Percentiles rank a stretch among this genome's conserved stretches.
Conservation (phyloP, 163 green algal species). For the Scenedesmus sp. region DNA sequence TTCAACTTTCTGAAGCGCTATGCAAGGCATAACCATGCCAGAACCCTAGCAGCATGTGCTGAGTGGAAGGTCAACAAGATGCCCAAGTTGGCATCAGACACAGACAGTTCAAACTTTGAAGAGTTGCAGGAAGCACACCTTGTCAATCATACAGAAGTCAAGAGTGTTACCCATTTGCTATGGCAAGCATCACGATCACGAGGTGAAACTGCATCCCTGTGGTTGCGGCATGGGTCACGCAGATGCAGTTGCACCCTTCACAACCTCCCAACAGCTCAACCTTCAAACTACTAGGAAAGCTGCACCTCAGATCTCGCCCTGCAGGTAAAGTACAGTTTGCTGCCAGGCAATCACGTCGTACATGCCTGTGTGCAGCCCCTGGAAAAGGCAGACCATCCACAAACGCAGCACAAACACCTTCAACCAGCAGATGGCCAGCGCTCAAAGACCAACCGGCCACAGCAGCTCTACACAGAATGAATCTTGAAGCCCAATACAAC, state of each 20-base stretch:
- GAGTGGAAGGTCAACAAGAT: too few species aligned
- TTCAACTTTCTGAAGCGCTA: too few species aligned
- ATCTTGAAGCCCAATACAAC: not conserved
- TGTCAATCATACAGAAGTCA: too few species aligned
- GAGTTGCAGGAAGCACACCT: too few species aligned
- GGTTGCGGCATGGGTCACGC: not conserved
- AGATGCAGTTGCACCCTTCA: not conserved
- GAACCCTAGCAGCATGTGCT: too few species aligned
- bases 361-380: conserved; percentile 3
- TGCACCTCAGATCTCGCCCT: not conserved
- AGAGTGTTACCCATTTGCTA: not conserved
- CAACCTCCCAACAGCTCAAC: not conserved
- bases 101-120: too few species aligned
- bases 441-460: too few species aligned
- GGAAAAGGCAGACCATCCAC: not conserved
- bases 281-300: not conserved
- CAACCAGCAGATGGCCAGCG: not conserved
- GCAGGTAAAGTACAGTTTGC: not conserved
- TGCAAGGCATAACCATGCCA: too few species aligned
- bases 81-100: too few species aligned
- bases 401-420: not conserved
- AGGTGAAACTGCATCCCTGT: not conserved
- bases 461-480: not conserved
- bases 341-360: conserved; percentile 2
- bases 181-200: not conserved